Base-by-base conservation (phyloP, 139 green algal genomes). In the Picochlorum sp. region DNA sequence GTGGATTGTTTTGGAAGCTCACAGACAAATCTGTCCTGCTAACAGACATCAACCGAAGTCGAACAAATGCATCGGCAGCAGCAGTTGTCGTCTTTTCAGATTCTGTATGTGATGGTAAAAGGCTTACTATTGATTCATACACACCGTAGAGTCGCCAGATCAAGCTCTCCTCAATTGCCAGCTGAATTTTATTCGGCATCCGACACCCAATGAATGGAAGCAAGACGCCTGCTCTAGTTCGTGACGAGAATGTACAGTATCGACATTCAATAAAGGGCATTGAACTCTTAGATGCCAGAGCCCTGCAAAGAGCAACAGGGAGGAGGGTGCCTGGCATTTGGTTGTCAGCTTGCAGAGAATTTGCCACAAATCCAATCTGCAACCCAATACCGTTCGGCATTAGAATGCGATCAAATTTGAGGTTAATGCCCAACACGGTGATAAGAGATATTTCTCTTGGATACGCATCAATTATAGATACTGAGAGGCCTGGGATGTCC, bases 401-500 rank as follows among this genome's bases (percentile, higher is more conserved):
- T 13, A 70, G 38, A n/a, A 62, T 4, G 5, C 15, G n/a, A 20
- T 30, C 14, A 24, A 59, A 21, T 8, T n/a, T 14, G 13, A 74
- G 16, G 6, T 59, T 59, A 18, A 71, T 46, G 26, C 34, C 73
- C 5, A 24, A 44, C 3, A 72, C 21, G 3, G 49, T 68, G 21
- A 89, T 58, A 37, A 88, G 64, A 52, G 87, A 60, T 62, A 95
- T 66, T 84, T 95, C 89, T 61, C 85, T 69, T 0, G 89, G 83
- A 47, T 59, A 51, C 18, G 80, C 62, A 71, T 95, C 89, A 20
- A 94, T 79, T 15, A 94, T 15, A 46, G 80, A 90, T 10, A 94
- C 44, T 34, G 91, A 80, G 32, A 88, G 45, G n/a, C 45, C 52
- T 5, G 61, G 26, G 51, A 80, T 61, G 56, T 83, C 65, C 8